Evolutionary conservation across 2,329 filamentous ascomycete species (phyloP), one percentile per base, ranked within the genome.

Genomic region (Achaetomium macrosporum): DNA sequence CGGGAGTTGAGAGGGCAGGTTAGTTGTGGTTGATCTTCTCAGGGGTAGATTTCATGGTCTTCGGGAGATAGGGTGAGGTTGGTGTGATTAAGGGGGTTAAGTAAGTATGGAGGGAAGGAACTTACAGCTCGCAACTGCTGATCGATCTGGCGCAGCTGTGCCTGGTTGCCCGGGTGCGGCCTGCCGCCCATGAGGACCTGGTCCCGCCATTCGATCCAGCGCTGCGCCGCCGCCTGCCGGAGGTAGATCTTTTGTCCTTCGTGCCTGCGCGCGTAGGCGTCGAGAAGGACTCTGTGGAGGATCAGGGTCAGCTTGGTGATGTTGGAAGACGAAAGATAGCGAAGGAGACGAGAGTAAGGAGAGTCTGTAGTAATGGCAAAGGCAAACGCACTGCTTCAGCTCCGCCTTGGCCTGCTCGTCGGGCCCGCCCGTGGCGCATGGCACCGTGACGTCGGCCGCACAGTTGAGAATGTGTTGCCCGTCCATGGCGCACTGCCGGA

Each of bases 401-500:
- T 84, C 81, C 16, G 81, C 81, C 64, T 82, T 84, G 29, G 66
- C 67, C 65, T 85, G 82, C 65, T 85, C 82, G 19, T 77, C 74
- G 50, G 76, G 74, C 11, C 78, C 78, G 50, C 79, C 81, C 43
- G 65, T 66, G 43, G 75, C 67, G 42, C 71, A 68, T 4, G 81
- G 80, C 12, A 84, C 81, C 48, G 72, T 73, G 15, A 80, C 81
- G 65, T 85, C 82, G 39, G 81, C 81, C 19, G 79, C 81, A 61
- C 78, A 81, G 63, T 84, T 81, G 56, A 85, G 74, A 59, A 85
- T 84, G 67, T 83, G 75, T 63, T 83, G 81, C 7, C 82, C 82
- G 61, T 85, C 82, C 40, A 82, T 63, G 47, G 75, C 72, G 68
- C 81, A 84, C 68, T 85, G 82, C 40, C 82, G 76, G 47, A 85